A percentile compares a stretch with the other conserved stretches of the same genome.
These are phyloP conservation scores for Escovopsis sp. DNA, from an alignment of 2,329 filamentous ascomycete species.

Conservation along the genomic window DNA sequence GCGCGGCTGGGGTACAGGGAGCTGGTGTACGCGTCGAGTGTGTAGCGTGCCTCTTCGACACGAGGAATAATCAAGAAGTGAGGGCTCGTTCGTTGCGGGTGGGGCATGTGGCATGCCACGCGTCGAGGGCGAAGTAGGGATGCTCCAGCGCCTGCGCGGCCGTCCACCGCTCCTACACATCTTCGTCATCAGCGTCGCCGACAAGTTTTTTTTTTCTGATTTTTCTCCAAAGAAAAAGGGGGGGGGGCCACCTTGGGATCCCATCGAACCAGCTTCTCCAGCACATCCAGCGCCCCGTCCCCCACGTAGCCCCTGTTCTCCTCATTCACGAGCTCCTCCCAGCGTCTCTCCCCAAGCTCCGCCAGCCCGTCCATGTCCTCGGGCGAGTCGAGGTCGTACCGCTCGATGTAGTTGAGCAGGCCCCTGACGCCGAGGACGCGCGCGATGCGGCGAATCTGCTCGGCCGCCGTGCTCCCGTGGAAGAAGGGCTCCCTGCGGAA, in stretches of 20 bases:
- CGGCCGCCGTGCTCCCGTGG: slow-evolving; percentile 95
- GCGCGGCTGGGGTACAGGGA: neutral
- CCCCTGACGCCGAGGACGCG: slow-evolving; percentile 98
- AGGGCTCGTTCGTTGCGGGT: too few species aligned
- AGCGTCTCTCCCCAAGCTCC: slow-evolving; percentile 90
- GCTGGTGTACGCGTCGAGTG: slow-evolving; percentile 12
- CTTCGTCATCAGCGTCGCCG: too few species aligned
- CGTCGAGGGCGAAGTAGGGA: neutral
- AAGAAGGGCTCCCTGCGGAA: slow-evolving; percentile 99
- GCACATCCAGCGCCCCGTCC: slow-evolving; percentile 93
- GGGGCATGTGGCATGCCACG: neutral
- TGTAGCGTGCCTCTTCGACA: slow-evolving; percentile 1
- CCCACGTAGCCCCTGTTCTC: slow-evolving; percentile 96
- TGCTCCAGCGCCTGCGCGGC: neutral
- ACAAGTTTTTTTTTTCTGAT: too few species aligned
- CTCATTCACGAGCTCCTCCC: slow-evolving; percentile 91
- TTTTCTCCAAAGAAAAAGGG: too few species aligned
- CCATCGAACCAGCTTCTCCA: slow-evolving; percentile 92
- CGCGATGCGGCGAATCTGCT: slow-evolving; percentile 97
- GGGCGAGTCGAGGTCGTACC: slow-evolving; percentile 96
- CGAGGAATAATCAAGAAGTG: too few species aligned
- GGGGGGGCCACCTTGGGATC: slow-evolving; percentile 64
- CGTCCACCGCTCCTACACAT: neutral
- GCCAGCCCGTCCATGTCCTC: slow-evolving; percentile 98
- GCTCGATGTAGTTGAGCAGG: slow-evolving; percentile 95